phyloP scores from a whole-genome alignment of 768 basidiomycete genomes.

The Lactarius hengduanensis region DNA sequence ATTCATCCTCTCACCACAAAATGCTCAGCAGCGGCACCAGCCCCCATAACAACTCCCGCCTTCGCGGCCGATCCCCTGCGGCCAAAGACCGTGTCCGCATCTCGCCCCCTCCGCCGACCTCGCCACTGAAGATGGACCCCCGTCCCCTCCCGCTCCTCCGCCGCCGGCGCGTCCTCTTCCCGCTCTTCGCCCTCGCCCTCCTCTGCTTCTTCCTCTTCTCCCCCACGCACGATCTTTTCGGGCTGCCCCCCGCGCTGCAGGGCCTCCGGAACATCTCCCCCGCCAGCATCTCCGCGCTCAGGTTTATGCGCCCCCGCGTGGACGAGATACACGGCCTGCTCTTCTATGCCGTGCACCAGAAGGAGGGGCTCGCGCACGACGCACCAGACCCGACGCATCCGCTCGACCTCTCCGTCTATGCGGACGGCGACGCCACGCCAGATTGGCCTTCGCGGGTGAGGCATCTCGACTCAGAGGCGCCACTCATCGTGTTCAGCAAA shows the following conservation, averaged over 20 bases:
- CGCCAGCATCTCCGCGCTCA: constrained; percentile 23
- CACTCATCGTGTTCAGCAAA: constrained; percentile 82
- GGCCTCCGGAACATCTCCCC: constrained; percentile 23
- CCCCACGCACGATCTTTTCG: constrained; percentile 21
- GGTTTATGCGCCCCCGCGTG: constrained; percentile 11
- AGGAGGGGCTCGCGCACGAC: constrained; percentile 39
- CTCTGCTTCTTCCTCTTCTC: constrained; percentile 26
- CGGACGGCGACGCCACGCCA: constrained; percentile 40
- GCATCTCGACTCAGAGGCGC: constrained; percentile 49
- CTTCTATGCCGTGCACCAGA: constrained; percentile 55
- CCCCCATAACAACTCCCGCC: constrained; percentile 10
- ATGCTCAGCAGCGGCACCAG: constrained; percentile 7
- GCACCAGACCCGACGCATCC: constrained; percentile 44
- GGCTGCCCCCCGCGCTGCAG: constrained; percentile 19
- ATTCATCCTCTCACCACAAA: neutral
- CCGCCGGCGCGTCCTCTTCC: constrained; percentile 12
- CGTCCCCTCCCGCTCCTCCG: neutral
- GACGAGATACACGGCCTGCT: constrained; percentile 70
- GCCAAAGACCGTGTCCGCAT: constrained; percentile 18
- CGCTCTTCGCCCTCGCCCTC: constrained; percentile 7
- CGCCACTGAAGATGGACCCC: neutral
- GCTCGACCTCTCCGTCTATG: constrained; percentile 54
- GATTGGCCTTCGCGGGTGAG: constrained; percentile 47
- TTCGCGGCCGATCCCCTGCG: constrained; percentile 10
- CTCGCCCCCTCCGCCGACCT: constrained; percentile 9